Conservation (phyloP, 164 flowering plant genomes). For the Pachysandra terminalis region DNA sequence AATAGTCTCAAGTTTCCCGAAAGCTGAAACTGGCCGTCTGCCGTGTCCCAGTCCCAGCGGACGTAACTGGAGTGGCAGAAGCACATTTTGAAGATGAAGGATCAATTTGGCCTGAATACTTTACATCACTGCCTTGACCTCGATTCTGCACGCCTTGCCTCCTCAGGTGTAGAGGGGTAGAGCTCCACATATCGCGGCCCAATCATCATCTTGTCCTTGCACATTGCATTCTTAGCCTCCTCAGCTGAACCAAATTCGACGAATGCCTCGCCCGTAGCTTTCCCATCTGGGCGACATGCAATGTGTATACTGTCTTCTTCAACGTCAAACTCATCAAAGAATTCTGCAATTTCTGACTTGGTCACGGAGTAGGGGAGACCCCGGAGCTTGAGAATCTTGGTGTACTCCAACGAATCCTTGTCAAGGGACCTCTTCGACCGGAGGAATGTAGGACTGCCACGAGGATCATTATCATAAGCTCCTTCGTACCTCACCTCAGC, state of each 20-base stretch:
- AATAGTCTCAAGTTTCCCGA: too few species aligned
- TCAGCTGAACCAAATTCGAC: slow-evolving; percentile 62
- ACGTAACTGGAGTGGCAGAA: too few species aligned
- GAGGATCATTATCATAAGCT: slow-evolving; percentile 38
- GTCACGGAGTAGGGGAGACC: slow-evolving; percentile 63
- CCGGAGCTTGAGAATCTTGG: slow-evolving; percentile 53
- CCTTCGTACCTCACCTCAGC: slow-evolving; percentile 65
- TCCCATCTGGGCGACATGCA: slow-evolving; percentile 59
- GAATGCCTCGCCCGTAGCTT: slow-evolving; percentile 66
- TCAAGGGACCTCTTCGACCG: slow-evolving; percentile 45
- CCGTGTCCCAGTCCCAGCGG: too few species aligned
- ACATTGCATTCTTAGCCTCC: slow-evolving; percentile 67
- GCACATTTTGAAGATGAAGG: too few species aligned
- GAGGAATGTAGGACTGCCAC: slow-evolving; percentile 44
- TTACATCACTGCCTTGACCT: slow-evolving; percentile 51
- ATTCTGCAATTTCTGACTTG: slow-evolving; percentile 45
- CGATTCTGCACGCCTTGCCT: slow-evolving; percentile 58
- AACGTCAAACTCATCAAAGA: slow-evolving; percentile 46
- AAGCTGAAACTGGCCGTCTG: too few species aligned
- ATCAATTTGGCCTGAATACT: neutral
- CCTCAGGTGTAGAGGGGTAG: slow-evolving; percentile 59
- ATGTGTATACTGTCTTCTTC: slow-evolving; percentile 48
- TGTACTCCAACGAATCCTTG: slow-evolving; percentile 54
- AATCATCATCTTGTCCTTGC: slow-evolving; percentile 60
- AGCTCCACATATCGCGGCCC: slow-evolving; percentile 65